Percentiles rank a stretch among this genome's conserved stretches.
Evolutionary conservation across 139 green algal species (phyloP).

Genomic region (Chlorella sp.): DNA sequence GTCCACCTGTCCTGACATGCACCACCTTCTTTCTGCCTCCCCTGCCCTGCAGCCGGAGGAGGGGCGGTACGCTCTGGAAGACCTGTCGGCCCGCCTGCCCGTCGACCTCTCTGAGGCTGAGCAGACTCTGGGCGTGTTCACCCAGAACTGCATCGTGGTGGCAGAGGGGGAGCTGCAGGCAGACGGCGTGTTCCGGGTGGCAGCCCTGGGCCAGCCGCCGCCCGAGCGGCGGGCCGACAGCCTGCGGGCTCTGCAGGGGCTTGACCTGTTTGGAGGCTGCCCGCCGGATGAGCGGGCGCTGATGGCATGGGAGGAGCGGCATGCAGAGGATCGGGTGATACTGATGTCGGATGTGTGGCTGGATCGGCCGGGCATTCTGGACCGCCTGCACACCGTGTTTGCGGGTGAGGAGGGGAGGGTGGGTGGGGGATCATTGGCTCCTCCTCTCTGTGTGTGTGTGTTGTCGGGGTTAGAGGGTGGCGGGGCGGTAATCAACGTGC

Average conservation of each 20-base stretch:
- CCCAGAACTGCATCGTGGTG: slow-evolving; percentile 93
- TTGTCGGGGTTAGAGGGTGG: no score
- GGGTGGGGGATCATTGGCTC: slow-evolving; percentile 44
- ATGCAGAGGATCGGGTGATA: slow-evolving; percentile 67
- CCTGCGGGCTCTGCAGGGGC: slow-evolving; percentile 61
- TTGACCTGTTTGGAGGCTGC: slow-evolving; percentile 87
- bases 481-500: background rate
- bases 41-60: slow-evolving; percentile 64
- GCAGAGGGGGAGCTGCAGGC: slow-evolving; percentile 76
- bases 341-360: slow-evolving; percentile 90
- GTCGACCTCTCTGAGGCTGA: slow-evolving; percentile 78
- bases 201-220: slow-evolving; percentile 78
- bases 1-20: slow-evolving; percentile 70
- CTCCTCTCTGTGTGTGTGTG: background rate
- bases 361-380: slow-evolving; percentile 71
- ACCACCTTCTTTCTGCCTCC: background rate
- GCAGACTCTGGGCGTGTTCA: slow-evolving; percentile 76
- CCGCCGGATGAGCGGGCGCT: slow-evolving; percentile 45
- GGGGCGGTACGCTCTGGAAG: slow-evolving; percentile 81
- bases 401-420: no score
- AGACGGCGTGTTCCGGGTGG: slow-evolving; percentile 74
- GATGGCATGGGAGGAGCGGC: slow-evolving; percentile 48
- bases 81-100: slow-evolving; percentile 75
- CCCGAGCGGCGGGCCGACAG: slow-evolving; percentile 69
- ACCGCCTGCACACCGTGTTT: slow-evolving; percentile 69